Evolutionary conservation across 208 protist species (phyloP), one percentile per base, ranked within the genome.

Genomic region (Leishmania major): DNA sequence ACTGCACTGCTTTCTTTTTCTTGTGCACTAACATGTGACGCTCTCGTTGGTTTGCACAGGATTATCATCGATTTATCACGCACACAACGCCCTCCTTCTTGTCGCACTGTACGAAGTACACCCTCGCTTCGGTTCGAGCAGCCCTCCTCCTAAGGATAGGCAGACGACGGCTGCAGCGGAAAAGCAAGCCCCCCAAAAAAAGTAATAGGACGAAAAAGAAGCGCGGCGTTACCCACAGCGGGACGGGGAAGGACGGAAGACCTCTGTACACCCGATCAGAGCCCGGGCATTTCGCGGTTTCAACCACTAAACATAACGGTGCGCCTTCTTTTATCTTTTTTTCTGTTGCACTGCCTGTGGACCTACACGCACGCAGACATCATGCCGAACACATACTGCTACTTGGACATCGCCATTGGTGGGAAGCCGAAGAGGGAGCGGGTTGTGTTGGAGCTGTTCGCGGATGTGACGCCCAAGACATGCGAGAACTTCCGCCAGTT

Each of bases 401-500:
- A 90, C 83, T 92, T 98, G 79, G 90, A 98, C 79, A 88, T 98
- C 66, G 89, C 93, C 47, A 92, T 98, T 37, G 96, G 94, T 59
- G 93, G 90, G 40, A 89, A 86, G 77, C 86, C 85, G 57, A 86
- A 88, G 77, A 84, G 80, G 67, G 96, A 98, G 79, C 89, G 94
- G 13, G 91, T 99, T 78, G 85, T 97, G 22, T 90, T 99, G 73
- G 96, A 98, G 84, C 87, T 99, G 19, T 99, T 98, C 84, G 89
- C 94, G 62, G 90, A 98, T 69, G 87, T 98, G 31, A 93, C 92
- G 3, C 98, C 98, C 25, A 98, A 98, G 84, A 99, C 98, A 62
- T 98, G 93, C 59, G 91, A 97, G 57, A 99, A 99, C 88, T 99
- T 99, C 86, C 88, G 95, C 45, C 82, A 93, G 76, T 89, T 99